Base-by-base conservation (phyloP, 1,284 basidiomycete species). In the Butyriboletus regius region DNA sequence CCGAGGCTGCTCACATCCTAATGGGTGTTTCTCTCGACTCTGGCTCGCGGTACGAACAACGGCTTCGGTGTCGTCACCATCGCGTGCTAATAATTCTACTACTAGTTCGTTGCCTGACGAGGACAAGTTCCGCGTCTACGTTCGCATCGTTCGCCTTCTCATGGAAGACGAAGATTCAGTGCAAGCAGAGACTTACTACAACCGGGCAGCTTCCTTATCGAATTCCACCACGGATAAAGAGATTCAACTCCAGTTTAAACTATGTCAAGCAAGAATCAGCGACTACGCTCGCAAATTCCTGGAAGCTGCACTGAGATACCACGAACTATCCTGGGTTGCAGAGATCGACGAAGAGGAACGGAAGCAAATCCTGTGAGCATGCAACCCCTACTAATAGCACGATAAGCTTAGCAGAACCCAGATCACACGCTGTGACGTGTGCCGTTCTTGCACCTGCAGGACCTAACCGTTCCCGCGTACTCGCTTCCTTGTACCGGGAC, bases 371-470 rank as follows among this genome's bases (percentile, higher is more conserved):
- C 78, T 96, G 87, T 91, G 63, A 65, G 85, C 69, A 17, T 20
- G 3, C 42, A 29, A 41, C 56, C 28, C 46, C 35, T 51, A 29
- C 44, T n/a, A 3, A 26, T 22, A 7, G 2, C 34, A 6, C 40
- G 36, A 46, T 18, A 15, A 38, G 35, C 51, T 56, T 37, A 54
- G 17, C 43, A 56, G 24, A 54, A n/a, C 42, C 31, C 62, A 95
- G 91, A 18, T 78, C 84, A 43, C 88, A 91, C 33, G 92, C 96
- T 9, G 91, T 98, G 17, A 94, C 91, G 0, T 95, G 93, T 60
- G 91, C 91, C 7, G 91, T 99, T 50, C 81, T 98, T n/a, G 93
- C 94, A 1, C 94, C 95, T 1, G 93, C 96, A 20, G 96, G 96
- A 0, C 94, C 95, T 4, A 91, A 92, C 65, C 86, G 96, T 35